Evolutionary conservation across 345 rosid genomes (phyloP).

Genomic region (Capsella bursapastoris): DNA sequence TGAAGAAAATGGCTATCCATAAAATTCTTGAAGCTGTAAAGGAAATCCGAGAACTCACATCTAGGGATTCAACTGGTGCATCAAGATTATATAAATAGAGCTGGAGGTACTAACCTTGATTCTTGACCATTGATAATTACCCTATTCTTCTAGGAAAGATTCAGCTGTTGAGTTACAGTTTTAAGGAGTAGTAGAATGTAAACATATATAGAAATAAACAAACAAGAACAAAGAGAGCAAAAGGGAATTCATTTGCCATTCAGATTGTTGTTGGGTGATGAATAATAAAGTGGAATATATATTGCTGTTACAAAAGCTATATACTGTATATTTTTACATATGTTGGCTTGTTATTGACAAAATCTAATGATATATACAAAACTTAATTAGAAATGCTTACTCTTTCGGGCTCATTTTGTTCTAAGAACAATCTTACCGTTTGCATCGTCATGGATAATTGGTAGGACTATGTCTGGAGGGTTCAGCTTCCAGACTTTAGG

Average conservation of each 20-base stretch:
- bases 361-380: constrained; percentile 20
- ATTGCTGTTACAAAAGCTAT: constrained; percentile 20
- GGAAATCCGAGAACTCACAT: constrained; percentile 79
- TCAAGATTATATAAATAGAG: constrained; percentile 35
- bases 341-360: constrained; percentile 23
- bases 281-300: constrained; percentile 21
- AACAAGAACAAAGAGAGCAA: constrained; percentile 28
- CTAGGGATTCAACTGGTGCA: constrained; percentile 39
- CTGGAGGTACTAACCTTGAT: constrained; percentile 42
- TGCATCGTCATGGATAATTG: constrained; percentile 72
- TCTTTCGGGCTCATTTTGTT: constrained; percentile 39
- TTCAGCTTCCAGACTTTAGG: constrained; percentile 61
- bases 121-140: constrained; percentile 33
- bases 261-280: constrained; percentile 16
- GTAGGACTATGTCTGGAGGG: constrained; percentile 67
- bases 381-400: constrained; percentile 2
- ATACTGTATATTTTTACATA: not conserved
- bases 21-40: constrained; percentile 67
- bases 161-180: constrained; percentile 34
- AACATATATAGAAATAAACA: constrained; percentile 33
- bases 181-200: constrained; percentile 34
- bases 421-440: constrained; percentile 65
- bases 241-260: constrained; percentile 29
- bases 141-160: constrained; percentile 22
- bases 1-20: constrained; percentile 80